phyloP scores from a whole-genome alignment of 345 rosid species.

The Eucalyptus sp. region DNA sequence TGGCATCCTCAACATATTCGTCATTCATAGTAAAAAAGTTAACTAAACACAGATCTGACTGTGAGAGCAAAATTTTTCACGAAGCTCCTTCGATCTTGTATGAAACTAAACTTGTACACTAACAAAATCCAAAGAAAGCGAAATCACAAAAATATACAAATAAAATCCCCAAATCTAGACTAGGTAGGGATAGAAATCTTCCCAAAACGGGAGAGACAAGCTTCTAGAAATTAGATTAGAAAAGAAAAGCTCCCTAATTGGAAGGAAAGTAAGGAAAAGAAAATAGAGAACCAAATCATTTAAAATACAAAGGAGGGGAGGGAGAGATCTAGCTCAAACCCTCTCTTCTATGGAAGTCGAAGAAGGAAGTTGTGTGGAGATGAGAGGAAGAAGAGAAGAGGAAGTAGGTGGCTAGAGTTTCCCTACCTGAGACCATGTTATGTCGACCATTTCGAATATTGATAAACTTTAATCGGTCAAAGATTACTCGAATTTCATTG shows the following conservation, averaged over 20 bases:
- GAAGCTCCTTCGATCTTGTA: fast-evolving
- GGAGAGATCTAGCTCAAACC: neutral
- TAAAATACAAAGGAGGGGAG: neutral
- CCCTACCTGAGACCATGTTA: neutral
- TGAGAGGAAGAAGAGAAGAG: neutral
- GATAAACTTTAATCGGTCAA: neutral
- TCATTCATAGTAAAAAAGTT: no score
- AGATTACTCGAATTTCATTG: neutral
- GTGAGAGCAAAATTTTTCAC: no score
- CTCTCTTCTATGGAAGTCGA: neutral
- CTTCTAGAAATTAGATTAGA: neutral
- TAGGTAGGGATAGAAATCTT: neutral
- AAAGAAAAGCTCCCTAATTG: neutral
- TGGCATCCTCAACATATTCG: neutral
- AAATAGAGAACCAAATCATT: fast-evolving
- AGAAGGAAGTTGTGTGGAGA: no score
- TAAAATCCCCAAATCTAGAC: neutral
- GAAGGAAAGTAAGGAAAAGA: neutral
- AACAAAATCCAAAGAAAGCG: neutral
- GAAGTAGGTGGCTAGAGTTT: neutral
- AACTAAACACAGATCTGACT: fast-evolving
- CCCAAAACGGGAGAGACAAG: neutral
- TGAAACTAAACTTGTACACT: neutral
- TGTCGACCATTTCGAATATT: neutral
- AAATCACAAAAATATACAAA: no score